Evolutionary conservation across 1,284 basidiomycete species (phyloP).

Genomic region (Neonothopanus nambi): DNA sequence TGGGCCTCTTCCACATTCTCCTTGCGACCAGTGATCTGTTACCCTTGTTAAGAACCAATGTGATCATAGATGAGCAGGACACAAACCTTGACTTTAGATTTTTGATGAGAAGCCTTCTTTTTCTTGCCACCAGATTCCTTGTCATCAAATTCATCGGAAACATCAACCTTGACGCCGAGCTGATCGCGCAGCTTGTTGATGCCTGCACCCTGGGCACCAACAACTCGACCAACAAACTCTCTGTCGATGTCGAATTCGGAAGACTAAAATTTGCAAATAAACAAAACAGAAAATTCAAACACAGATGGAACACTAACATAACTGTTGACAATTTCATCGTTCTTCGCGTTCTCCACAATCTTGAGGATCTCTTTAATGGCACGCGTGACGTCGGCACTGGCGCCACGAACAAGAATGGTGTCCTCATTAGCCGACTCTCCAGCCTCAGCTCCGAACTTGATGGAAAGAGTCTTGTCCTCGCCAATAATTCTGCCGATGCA

Average conservation of each 20-base stretch:
- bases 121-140: constrained; percentile 63
- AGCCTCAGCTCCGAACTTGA: constrained; percentile 80
- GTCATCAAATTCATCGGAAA: constrained; percentile 78
- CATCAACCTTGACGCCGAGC: constrained; percentile 91
- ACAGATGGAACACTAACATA: constrained; percentile 52
- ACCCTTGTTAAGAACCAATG: constrained; percentile 5
- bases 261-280: constrained; percentile 43
- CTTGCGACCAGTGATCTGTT: constrained; percentile 86
- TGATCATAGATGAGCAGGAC: constrained; percentile 17
- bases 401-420: constrained; percentile 84
- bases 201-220: constrained; percentile 85
- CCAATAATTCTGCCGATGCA: constrained; percentile 73
- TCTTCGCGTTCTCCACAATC: constrained; percentile 93
- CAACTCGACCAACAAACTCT: constrained; percentile 90
- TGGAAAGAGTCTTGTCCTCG: constrained; percentile 87
- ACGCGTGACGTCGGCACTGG: constrained; percentile 83
- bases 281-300: background rate
- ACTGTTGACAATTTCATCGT: constrained; percentile 92
- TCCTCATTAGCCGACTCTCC: constrained; percentile 65
- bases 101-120: constrained; percentile 67
- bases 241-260: constrained; percentile 88
- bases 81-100: constrained; percentile 75
- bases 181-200: constrained; percentile 92
- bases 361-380: constrained; percentile 82
- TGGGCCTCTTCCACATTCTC: constrained; percentile 97